phyloP scores from a whole-genome alignment of 1,284 basidiomycete species.

The Malassezia japonica region DNA sequence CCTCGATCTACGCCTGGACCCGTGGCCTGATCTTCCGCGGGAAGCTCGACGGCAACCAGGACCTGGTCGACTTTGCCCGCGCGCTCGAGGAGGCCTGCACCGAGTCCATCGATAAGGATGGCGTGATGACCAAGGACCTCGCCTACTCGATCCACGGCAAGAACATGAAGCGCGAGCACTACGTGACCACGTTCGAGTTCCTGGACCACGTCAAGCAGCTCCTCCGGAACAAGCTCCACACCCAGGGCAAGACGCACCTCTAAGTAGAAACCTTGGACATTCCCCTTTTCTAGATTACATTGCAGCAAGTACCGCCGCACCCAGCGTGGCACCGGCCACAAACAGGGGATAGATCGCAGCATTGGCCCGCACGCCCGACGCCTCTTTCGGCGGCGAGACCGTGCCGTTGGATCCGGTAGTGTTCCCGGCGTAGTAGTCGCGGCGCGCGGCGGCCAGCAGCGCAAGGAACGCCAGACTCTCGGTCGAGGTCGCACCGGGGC shows the following conservation, averaged over 20 bases:
- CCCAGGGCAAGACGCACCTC: not conserved
- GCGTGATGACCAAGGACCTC: conserved; percentile 82
- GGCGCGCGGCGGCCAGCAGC: conserved; percentile 34
- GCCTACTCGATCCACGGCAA: conserved; percentile 91
- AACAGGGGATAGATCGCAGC: not conserved
- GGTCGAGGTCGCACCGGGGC: conserved; percentile 25
- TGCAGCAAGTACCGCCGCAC: not conserved
- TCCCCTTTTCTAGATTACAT: conserved; percentile 1
- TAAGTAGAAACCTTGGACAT: no score
- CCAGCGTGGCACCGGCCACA: not conserved
- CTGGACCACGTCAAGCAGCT: conserved; percentile 38
- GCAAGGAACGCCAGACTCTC: conserved; percentile 38
- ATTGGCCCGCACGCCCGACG: not conserved
- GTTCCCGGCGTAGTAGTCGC: conserved; percentile 26
- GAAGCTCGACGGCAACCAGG: conserved; percentile 75
- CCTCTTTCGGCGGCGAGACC: not conserved
- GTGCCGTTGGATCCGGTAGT: conserved; percentile 6
- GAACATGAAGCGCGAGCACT: conserved; percentile 49
- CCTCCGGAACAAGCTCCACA: conserved; percentile 31
- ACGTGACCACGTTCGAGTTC: conserved; percentile 44
- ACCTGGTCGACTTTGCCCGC: conserved; percentile 65
- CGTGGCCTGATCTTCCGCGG: conserved; percentile 79
- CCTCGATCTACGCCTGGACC: conserved; percentile 98
- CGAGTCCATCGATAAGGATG: conserved; percentile 80
- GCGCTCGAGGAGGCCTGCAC: conserved; percentile 79